These are phyloP conservation scores for Casuarina cunninghamiana DNA, from an alignment of 306 rosid genomes.

Conservation along the genomic window DNA sequence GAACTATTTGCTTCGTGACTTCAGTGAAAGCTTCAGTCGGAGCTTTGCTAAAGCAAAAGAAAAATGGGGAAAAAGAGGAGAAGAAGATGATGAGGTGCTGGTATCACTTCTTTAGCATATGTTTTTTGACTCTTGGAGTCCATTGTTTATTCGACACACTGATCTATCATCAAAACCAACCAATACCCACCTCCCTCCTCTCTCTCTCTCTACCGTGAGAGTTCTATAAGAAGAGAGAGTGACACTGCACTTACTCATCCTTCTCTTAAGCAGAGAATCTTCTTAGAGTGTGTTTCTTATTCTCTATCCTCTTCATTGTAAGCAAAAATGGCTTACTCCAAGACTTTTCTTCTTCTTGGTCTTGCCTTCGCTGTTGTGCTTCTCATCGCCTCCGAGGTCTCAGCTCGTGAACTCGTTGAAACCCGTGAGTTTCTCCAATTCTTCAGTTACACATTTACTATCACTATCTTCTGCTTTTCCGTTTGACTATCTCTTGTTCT, in stretches of 20 bases:
- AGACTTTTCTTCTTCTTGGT: conserved; percentile 6
- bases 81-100: too few relatives aligned
- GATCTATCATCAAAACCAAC: too few relatives aligned
- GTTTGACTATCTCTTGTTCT: background rate
- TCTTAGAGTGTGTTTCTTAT: background rate
- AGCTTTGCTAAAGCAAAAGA: too few relatives aligned
- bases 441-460: too few relatives aligned
- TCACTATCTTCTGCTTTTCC: too few relatives aligned
- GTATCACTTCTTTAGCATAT: too few relatives aligned
- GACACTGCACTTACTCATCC: background rate
- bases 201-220: background rate
- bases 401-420: background rate
- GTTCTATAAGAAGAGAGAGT: background rate
- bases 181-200: too few relatives aligned
- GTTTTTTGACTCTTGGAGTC: too few relatives aligned
- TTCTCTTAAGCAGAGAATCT: background rate
- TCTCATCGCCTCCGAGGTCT: background rate
- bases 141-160: too few relatives aligned
- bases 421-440: background rate
- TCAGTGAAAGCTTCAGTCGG: too few relatives aligned
- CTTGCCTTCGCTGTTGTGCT: conserved; percentile 5
- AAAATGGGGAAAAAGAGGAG: too few relatives aligned
- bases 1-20: too few relatives aligned
- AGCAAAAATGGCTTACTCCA: conserved; percentile 6
- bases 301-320: background rate